Percentiles rank a stretch among this genome's conserved stretches.
Evolutionary conservation across 768 basidiomycete genomes (phyloP).

Genomic region (Lactarius quietus): DNA sequence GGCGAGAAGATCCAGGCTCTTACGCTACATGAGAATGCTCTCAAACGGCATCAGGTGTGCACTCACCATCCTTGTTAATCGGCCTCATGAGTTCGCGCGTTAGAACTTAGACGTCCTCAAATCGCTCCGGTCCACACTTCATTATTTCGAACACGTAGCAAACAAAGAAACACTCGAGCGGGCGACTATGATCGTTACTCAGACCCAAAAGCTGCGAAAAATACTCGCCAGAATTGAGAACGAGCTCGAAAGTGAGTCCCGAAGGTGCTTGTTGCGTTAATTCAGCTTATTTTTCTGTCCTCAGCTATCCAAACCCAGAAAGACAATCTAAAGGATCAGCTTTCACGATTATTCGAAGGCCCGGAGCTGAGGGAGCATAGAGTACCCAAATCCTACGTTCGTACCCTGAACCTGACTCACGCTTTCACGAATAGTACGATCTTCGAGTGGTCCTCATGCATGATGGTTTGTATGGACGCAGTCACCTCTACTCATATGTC

Average conservation of each 20-base stretch:
- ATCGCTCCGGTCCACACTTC: slow-evolving; percentile 55
- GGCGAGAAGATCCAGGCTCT: slow-evolving; percentile 48
- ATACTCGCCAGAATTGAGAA: slow-evolving; percentile 51
- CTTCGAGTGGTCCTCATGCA: slow-evolving; percentile 75
- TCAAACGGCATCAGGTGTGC: slow-evolving; percentile 54
- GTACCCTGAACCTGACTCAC: background rate
- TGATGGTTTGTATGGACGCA: slow-evolving; percentile 73
- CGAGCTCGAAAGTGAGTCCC: slow-evolving; percentile 48
- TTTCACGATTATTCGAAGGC: slow-evolving; percentile 50
- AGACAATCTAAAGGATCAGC: slow-evolving; percentile 41
- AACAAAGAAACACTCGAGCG: slow-evolving; percentile 47
- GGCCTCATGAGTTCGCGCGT: background rate
- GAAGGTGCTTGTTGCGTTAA: background rate
- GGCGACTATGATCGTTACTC: slow-evolving; percentile 39
- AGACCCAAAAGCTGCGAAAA: slow-evolving; percentile 49
- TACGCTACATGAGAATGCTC: slow-evolving; percentile 40
- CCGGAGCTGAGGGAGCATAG: slow-evolving; percentile 61
- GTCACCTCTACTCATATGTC: slow-evolving; percentile 75
- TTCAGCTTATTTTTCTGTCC: background rate
- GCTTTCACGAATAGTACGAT: slow-evolving; percentile 55
- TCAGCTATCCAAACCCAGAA: slow-evolving; percentile 55
- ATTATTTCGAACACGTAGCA: slow-evolving; percentile 72
- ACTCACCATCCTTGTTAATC: background rate
- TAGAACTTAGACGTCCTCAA: slow-evolving; percentile 63
- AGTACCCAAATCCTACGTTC: slow-evolving; percentile 36